These are phyloP conservation scores for Diutina scorzettiae DNA, from an alignment of 1,139 yeast genomes.

Conservation along the genomic window DNA sequence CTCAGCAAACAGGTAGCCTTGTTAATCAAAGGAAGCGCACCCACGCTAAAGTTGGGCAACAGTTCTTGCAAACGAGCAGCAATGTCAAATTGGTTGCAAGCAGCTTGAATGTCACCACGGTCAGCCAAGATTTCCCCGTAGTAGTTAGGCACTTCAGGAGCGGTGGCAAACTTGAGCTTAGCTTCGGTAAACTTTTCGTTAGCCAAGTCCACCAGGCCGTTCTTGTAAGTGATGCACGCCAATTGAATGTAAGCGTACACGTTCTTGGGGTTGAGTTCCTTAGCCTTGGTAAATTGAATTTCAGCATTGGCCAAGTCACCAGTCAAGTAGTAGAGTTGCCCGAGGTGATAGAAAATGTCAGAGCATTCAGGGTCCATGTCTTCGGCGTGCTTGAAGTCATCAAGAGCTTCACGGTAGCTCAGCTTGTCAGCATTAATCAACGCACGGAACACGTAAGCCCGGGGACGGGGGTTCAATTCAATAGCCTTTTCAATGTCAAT, in stretches of 20 bases:
- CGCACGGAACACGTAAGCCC: conserved; percentile 77
- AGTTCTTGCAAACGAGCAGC: conserved; percentile 77
- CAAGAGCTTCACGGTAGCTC: conserved; percentile 48
- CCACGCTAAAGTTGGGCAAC: conserved; percentile 49
- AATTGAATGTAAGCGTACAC: conserved; percentile 83
- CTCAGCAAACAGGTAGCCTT: conserved; percentile 69
- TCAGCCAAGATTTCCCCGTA: conserved; percentile 91
- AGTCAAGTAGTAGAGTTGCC: conserved; percentile 79
- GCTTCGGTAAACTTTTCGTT: conserved; percentile 64
- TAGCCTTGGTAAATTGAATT: conserved; percentile 64
- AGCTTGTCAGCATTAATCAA: conserved; percentile 74
- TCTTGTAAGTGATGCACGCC: conserved; percentile 86
- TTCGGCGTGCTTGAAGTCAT: conserved; percentile 66
- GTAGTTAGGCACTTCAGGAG: conserved; percentile 89
- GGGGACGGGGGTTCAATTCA: conserved; percentile 60
- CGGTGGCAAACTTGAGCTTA: conserved; percentile 66
- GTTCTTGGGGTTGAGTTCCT: conserved; percentile 61
- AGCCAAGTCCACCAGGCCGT: conserved; percentile 48
- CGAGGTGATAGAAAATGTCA: conserved; percentile 88
- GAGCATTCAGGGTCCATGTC: conserved; percentile 59
- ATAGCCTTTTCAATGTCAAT: conserved; percentile 54
- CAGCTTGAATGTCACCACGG: conserved; percentile 58
- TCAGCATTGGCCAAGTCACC: conserved; percentile 68
- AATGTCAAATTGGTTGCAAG: conserved; percentile 75
- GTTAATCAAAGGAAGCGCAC: conserved; percentile 84